phyloP scores from a whole-genome alignment of 371 early-diverging fungal genomes.

The Mortierella sp. region DNA sequence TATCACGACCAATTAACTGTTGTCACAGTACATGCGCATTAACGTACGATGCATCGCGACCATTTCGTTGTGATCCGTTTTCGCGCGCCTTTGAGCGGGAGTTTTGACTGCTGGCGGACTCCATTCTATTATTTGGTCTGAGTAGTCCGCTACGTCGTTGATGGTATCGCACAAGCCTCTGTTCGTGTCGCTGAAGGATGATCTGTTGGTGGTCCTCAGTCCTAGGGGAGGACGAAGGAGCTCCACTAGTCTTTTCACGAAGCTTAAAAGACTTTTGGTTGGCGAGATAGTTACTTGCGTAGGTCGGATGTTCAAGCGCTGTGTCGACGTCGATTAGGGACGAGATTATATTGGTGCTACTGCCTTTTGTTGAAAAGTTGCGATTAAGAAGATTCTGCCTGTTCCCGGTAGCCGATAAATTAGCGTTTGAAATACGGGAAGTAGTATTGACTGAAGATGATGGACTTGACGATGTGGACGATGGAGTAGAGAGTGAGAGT shows the following conservation, averaged over 20 bases:
- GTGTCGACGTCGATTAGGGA: slow-evolving; percentile 63
- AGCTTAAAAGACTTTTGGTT: slow-evolving; percentile 61
- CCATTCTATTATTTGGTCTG: slow-evolving; percentile 18
- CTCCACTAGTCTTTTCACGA: slow-evolving; percentile 56
- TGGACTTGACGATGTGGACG: slow-evolving; percentile 29
- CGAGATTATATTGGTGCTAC: slow-evolving; percentile 58
- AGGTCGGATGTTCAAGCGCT: slow-evolving; percentile 62
- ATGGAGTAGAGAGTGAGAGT: slow-evolving; percentile 31
- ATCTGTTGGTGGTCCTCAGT: slow-evolving; percentile 53
- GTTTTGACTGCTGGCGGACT: slow-evolving; percentile 8
- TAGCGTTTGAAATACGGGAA: slow-evolving; percentile 39
- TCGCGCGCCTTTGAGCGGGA: slow-evolving; percentile 45
- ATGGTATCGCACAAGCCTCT: slow-evolving; percentile 17
- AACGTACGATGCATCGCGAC: slow-evolving; percentile 33
- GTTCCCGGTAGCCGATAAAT: slow-evolving; percentile 26
- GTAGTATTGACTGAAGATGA: slow-evolving; percentile 43
- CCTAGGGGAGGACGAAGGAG: slow-evolving; percentile 27
- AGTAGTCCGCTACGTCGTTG: slow-evolving; percentile 19
- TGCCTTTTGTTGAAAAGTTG: slow-evolving; percentile 51
- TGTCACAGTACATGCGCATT: no score
- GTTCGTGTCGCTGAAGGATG: slow-evolving; percentile 57
- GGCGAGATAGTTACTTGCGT: slow-evolving; percentile 60
- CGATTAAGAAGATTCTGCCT: slow-evolving; percentile 13
- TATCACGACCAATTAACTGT: no score
- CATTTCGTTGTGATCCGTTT: slow-evolving; percentile 48